These are phyloP conservation scores for Rhizopus delemar DNA, from an alignment of 371 early-diverging fungal genomes.

Conservation along the genomic window DNA sequence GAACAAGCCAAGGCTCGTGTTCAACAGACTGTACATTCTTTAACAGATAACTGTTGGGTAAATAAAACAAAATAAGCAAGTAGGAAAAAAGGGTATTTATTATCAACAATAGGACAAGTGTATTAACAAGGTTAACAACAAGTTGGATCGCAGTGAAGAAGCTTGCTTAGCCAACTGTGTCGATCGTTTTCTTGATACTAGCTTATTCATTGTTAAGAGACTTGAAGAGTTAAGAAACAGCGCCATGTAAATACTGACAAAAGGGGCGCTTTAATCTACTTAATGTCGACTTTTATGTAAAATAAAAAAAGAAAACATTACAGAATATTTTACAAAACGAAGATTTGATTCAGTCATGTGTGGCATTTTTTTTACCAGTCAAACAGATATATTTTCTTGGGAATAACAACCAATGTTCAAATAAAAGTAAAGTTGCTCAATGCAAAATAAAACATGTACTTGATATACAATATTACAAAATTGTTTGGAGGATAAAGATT, in stretches of 20 bases:
- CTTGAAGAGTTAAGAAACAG: conserved; percentile 55
- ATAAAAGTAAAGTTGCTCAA: too few species aligned
- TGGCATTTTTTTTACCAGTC: too few species aligned
- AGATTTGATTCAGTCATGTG: too few species aligned
- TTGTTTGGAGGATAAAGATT: too few species aligned
- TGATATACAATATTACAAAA: too few species aligned
- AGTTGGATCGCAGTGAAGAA: conserved; percentile 67
- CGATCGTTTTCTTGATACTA: conserved; percentile 78
- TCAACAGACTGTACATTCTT: conserved; percentile 66
- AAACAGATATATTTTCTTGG: too few species aligned
- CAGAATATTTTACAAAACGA: too few species aligned
- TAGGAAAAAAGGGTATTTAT: background rate
- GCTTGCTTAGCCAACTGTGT: conserved; percentile 81
- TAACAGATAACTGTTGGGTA: conserved; percentile 77
- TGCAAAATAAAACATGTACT: too few species aligned
- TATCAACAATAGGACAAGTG: conserved; percentile 60
- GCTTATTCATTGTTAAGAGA: conserved; percentile 67
- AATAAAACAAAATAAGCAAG: background rate
- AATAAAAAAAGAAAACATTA: too few species aligned
- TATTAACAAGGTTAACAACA: conserved; percentile 69
- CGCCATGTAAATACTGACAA: conserved; percentile 29
- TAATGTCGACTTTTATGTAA: too few species aligned
- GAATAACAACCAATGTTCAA: too few species aligned
- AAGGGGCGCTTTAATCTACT: background rate
- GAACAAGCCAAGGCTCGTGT: conserved; percentile 76